Conservation (phyloP, 768 basidiomycete species). For the Cyclocybe cylindracea region DNA sequence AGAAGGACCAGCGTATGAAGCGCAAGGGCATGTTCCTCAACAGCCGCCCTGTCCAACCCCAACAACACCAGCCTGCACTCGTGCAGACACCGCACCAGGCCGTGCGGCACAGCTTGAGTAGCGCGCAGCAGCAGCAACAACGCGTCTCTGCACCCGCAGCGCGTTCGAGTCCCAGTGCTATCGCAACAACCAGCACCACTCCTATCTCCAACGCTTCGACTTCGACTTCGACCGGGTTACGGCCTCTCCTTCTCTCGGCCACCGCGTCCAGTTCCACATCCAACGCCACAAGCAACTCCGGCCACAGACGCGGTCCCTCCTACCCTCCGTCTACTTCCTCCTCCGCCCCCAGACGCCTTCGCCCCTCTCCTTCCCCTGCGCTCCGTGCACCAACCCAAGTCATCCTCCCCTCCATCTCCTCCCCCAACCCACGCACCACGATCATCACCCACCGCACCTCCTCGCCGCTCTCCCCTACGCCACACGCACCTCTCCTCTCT, state of each 20-base stretch:
- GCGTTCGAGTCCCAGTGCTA: conserved; percentile 13
- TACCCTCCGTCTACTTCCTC: conserved; percentile 22
- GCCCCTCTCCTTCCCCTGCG: too few species aligned
- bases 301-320: background rate
- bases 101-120: too few species aligned
- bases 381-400: conserved; percentile 20
- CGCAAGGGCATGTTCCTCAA: conserved; percentile 30
- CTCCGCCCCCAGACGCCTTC: conserved; percentile 7
- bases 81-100: background rate
- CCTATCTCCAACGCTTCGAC: conserved; percentile 6
- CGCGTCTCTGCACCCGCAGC: background rate
- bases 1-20: conserved; percentile 50
- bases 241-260: too few species aligned
- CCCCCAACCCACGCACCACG: conserved; percentile 20
- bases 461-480: conserved; percentile 54
- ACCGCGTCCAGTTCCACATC: conserved; percentile 7
- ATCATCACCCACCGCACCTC: conserved; percentile 36
- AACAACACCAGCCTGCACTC: conserved; percentile 14
- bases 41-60: conserved; percentile 14
- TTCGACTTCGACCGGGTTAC: too few species aligned
- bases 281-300: conserved; percentile 10
- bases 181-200: conserved; percentile 17
- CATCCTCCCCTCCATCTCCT: conserved; percentile 26
- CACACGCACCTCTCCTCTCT: conserved; percentile 47
- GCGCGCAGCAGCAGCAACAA: too few species aligned